These are phyloP conservation scores for Lentinula sp. DNA, from an alignment of 768 basidiomycete species.

Conservation along the genomic window DNA sequence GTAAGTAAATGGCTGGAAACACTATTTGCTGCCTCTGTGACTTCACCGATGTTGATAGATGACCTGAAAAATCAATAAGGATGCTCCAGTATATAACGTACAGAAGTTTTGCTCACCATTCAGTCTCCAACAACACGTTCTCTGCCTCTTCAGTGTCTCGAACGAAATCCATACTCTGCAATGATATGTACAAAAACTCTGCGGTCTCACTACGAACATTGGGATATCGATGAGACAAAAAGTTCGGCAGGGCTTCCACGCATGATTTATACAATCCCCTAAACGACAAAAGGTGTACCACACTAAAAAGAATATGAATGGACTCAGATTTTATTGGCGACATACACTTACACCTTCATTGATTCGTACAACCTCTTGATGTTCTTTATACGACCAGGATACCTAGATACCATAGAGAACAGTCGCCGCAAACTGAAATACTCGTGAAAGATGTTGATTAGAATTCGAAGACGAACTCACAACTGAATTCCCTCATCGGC, in stretches of 20 bases:
- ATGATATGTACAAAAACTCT: constrained; percentile 73
- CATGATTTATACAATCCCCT: constrained; percentile 37
- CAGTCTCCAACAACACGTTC: constrained; percentile 70
- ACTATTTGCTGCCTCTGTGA: constrained; percentile 32
- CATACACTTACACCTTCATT: constrained; percentile 70
- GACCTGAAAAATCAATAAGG: constrained; percentile 34
- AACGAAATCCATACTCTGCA: constrained; percentile 66
- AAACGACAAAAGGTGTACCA: constrained; percentile 57
- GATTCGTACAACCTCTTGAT: constrained; percentile 74
- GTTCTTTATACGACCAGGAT: constrained; percentile 69
- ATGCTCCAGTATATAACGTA: not conserved
- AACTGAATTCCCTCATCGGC: constrained; percentile 40
- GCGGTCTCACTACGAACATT: constrained; percentile 74
- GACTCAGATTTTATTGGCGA: constrained; percentile 5
- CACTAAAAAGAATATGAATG: constrained; percentile 34
- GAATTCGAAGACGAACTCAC: constrained; percentile 30
- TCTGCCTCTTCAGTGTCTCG: constrained; percentile 63
- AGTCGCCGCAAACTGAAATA: constrained; percentile 45
- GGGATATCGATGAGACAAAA: constrained; percentile 78
- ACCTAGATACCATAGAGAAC: constrained; percentile 51
- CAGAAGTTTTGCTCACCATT: constrained; percentile 49
- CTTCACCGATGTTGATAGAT: constrained; percentile 29
- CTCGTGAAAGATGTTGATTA: constrained; percentile 6
- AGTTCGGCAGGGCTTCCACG: constrained; percentile 42
- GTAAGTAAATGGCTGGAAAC: constrained; percentile 19